These are phyloP conservation scores for Psilocybe cubensis DNA, from an alignment of 768 basidiomycete genomes.

Conservation along the genomic window DNA sequence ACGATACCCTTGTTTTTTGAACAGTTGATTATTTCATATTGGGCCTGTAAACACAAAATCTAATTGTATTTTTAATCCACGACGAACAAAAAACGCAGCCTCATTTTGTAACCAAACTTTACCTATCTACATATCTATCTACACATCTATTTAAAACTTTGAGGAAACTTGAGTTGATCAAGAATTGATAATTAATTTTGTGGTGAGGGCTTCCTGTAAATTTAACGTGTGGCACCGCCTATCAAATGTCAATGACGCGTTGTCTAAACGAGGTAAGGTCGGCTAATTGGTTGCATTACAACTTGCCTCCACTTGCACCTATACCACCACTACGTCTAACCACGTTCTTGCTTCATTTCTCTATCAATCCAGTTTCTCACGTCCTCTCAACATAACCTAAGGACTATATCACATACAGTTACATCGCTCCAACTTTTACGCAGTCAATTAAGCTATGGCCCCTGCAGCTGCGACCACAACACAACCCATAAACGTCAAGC, in stretches of 20 bases:
- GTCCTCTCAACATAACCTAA: background rate
- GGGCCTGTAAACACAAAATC: background rate
- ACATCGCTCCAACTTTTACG: background rate
- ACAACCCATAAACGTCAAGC: slow-evolving; percentile 73
- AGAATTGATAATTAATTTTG: too few species aligned
- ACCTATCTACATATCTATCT: too few species aligned
- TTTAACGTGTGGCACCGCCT: background rate
- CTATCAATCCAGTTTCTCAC: background rate
- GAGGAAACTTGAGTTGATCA: background rate
- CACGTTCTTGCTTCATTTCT: background rate
- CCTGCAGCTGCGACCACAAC: slow-evolving; percentile 31
- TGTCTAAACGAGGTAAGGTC: slow-evolving; percentile 20
- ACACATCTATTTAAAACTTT: background rate
- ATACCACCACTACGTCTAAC: background rate
- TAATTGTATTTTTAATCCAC: background rate
- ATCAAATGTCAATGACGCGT: slow-evolving; percentile 20
- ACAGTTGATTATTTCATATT: background rate
- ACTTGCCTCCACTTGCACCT: slow-evolving; percentile 6
- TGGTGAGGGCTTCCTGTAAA: background rate
- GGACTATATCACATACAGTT: background rate
- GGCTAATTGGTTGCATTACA: background rate
- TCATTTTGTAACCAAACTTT: too few species aligned
- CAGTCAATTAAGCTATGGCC: slow-evolving; percentile 26
- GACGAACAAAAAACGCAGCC: too few species aligned
- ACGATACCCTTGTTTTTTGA: background rate